These are phyloP conservation scores for Fusarium sp. DNA, from an alignment of 2,329 filamentous ascomycete genomes.

Conservation along the genomic window DNA sequence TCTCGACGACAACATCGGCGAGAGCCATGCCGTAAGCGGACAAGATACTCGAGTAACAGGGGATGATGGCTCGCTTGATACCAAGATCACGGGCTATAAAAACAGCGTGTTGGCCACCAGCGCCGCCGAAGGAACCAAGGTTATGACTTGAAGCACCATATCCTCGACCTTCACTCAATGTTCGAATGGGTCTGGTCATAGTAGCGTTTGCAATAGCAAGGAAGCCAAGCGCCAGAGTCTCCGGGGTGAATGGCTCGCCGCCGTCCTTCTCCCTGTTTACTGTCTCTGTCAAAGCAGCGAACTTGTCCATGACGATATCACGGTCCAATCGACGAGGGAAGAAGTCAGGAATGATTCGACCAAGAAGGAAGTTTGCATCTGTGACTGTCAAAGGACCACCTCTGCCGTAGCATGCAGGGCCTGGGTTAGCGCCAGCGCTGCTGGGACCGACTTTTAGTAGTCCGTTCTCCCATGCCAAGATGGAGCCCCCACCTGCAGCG, in stretches of 20 bases:
- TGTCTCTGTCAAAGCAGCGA: conserved; percentile 55
- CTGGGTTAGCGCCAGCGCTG: conserved; percentile 78
- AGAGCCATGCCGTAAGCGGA: conserved; percentile 63
- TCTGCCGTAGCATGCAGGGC: conserved; percentile 79
- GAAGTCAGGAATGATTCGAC: conserved; percentile 69
- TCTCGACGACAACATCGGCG: conserved; percentile 60
- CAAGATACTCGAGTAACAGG: conserved; percentile 60
- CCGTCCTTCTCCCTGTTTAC: conserved; percentile 47
- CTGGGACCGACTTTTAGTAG: conserved; percentile 79
- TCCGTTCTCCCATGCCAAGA: conserved; percentile 76
- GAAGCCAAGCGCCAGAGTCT: conserved; percentile 73
- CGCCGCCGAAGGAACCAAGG: conserved; percentile 51
- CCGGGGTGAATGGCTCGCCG: conserved; percentile 31
- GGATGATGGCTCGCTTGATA: conserved; percentile 59
- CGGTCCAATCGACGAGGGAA: conserved; percentile 67
- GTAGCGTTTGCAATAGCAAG: conserved; percentile 80
- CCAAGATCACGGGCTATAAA: conserved; percentile 59
- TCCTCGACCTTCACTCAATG: conserved; percentile 49
- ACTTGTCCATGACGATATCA: conserved; percentile 56
- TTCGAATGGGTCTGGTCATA: conserved; percentile 77
- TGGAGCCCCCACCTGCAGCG: conserved; percentile 63
- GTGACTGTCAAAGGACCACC: conserved; percentile 79
- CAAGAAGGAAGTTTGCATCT: conserved; percentile 78
- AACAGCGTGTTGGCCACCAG: conserved; percentile 61
- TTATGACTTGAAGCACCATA: conserved; percentile 47